phyloP scores from a whole-genome alignment of 176 grass and related monocot species.

The Juncus inflexus region DNA sequence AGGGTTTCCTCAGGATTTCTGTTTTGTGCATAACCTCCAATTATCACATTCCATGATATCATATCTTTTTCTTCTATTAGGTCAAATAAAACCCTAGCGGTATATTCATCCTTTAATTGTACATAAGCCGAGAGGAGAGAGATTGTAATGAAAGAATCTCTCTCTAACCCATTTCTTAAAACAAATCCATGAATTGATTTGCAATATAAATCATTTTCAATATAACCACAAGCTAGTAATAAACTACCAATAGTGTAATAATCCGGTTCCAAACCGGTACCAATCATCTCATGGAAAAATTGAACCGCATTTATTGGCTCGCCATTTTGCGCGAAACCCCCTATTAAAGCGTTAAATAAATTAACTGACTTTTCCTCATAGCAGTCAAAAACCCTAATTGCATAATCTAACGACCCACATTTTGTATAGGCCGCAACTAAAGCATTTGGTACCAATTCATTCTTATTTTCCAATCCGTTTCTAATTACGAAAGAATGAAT shows the following conservation, averaged over 20 bases:
- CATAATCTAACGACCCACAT: slow-evolving; percentile 37
- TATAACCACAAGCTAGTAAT: slow-evolving; percentile 40
- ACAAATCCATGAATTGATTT: slow-evolving; percentile 51
- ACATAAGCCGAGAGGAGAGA: slow-evolving; percentile 56
- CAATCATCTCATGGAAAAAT: slow-evolving; percentile 41
- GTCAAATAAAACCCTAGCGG: slow-evolving; percentile 34
- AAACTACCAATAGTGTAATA: slow-evolving; percentile 56
- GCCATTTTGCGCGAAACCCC: slow-evolving; percentile 46
- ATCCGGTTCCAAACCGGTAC: slow-evolving; percentile 34
- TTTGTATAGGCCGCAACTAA: slow-evolving; percentile 50
- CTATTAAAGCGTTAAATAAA: slow-evolving; percentile 51
- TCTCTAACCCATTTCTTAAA: slow-evolving; percentile 57
- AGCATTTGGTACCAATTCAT: slow-evolving; percentile 47
- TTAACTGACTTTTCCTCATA: slow-evolving; percentile 36
- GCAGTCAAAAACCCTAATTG: slow-evolving; percentile 27
- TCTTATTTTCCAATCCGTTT: slow-evolving; percentile 31
- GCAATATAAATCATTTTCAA: slow-evolving; percentile 35
- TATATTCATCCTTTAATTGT: slow-evolving; percentile 25
- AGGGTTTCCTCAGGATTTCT: slow-evolving; percentile 30
- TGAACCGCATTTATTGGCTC: slow-evolving; percentile 21
- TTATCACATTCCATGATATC: slow-evolving; percentile 57
- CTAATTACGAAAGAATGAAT: slow-evolving; percentile 44
- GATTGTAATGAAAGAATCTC: slow-evolving; percentile 37
- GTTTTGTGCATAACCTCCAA: slow-evolving; percentile 54
- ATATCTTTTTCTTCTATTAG: slow-evolving; percentile 33